These are phyloP conservation scores for Alnus rubra DNA, from an alignment of 306 rosid genomes.

Conservation along the genomic window DNA sequence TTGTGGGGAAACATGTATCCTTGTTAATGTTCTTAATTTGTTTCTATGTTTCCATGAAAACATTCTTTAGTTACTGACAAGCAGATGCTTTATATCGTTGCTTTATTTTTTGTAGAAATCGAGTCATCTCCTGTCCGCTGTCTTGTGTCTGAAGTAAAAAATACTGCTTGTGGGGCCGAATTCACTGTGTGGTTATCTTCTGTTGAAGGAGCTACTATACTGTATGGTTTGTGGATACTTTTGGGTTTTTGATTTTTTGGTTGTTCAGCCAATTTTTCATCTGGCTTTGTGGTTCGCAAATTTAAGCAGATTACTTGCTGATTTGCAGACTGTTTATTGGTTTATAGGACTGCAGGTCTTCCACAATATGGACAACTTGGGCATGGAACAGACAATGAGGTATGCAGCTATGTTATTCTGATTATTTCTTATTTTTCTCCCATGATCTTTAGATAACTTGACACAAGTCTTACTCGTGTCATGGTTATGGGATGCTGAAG, in stretches of 20 bases:
- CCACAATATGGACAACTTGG: constrained; percentile 98
- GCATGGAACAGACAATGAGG: constrained; percentile 99
- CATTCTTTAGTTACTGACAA: background rate
- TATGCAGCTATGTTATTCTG: constrained; percentile 30
- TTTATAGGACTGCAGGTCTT: constrained; percentile 87
- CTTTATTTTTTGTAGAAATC: constrained; percentile 50
- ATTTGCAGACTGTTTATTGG: constrained; percentile 20
- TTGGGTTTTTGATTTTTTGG: constrained; percentile 22
- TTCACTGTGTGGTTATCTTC: constrained; percentile 92
- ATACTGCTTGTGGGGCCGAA: constrained; percentile 80
- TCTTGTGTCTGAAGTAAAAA: constrained; percentile 77
- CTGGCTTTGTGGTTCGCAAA: constrained; percentile 17
- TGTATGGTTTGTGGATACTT: constrained; percentile 68
- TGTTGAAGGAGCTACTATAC: constrained; percentile 87
- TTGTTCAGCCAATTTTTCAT: background rate
- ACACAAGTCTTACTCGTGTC: background rate
- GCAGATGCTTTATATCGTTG: background rate
- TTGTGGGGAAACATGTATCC: too few relatives aligned
- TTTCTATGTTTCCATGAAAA: background rate
- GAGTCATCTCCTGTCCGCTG: constrained; percentile 87
- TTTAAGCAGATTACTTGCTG: constrained; percentile 11
- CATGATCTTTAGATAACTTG: background rate
- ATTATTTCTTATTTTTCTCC: background rate
- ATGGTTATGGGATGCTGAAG: background rate
- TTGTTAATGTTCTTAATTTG: background rate